Percentiles rank a stretch among this genome's conserved stretches.
Evolutionary conservation across 2,329 filamentous ascomycete genomes (phyloP).

Genomic region (Monosporascus sp.): DNA sequence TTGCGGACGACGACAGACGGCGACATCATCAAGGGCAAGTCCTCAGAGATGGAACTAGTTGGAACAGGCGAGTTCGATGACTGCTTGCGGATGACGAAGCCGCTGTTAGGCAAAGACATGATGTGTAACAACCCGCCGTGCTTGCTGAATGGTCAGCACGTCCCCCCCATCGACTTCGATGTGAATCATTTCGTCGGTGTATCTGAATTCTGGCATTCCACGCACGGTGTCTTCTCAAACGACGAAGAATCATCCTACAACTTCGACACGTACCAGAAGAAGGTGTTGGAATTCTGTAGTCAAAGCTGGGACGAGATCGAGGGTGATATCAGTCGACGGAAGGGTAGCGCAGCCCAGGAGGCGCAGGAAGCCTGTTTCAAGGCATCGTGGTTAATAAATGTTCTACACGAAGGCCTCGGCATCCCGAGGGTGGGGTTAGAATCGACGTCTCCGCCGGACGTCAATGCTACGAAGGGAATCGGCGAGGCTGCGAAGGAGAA

Average conservation of each 20-base stretch:
- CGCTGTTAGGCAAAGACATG: conserved; percentile 82
- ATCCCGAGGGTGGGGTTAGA: conserved; percentile 82
- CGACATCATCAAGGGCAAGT: conserved; percentile 37
- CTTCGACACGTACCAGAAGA: conserved; percentile 79
- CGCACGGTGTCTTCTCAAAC: conserved; percentile 84
- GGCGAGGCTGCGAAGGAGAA: conserved; percentile 64
- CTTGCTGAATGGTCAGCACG: conserved; percentile 83
- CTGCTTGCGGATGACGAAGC: conserved; percentile 76
- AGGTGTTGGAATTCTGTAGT: conserved; percentile 79
- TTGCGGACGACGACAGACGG: conserved; percentile 72
- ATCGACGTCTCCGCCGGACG: conserved; percentile 41
- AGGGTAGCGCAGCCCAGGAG: conserved; percentile 72
- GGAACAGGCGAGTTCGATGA: conserved; percentile 86
- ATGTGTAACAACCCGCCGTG: conserved; percentile 81
- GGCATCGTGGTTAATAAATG: conserved; percentile 94
- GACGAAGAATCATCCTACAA: conserved; percentile 77
- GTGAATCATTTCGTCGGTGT: conserved; percentile 98
- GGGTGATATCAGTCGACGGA: conserved; percentile 55
- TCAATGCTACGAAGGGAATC: conserved; percentile 69
- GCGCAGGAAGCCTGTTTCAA: conserved; percentile 94
- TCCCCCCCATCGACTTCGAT: conserved; percentile 92
- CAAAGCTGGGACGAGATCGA: conserved; percentile 77
- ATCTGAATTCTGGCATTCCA: conserved; percentile 98
- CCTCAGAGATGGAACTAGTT: conserved; percentile 52
- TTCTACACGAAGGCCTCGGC: conserved; percentile 92